Evolutionary conservation across 2,329 filamentous ascomycete genomes (phyloP), one percentile per base, ranked within the genome.

Genomic region (Aspergillus brasiliensis): DNA sequence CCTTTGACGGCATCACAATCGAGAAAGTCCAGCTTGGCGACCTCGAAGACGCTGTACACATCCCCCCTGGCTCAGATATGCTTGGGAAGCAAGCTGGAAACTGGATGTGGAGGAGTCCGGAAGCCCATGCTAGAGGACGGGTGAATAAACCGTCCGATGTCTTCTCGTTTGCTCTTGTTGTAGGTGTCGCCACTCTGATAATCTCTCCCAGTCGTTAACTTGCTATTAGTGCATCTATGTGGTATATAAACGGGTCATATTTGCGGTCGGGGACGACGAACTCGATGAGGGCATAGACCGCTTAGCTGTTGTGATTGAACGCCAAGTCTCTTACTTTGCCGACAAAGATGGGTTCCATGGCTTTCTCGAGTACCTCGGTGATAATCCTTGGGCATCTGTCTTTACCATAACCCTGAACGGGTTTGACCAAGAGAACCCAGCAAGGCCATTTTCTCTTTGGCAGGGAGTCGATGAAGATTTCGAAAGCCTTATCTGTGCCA

Each of bases 311-410:
- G 76, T 82, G 37, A 66, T 82, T 40, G 74, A 79, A 62, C 76
- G 77, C 21, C 80, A 82, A 62, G 74, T 82, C 13, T 83, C 80
- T 3, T 80, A 79, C 64, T 83, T 83, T 67, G 75, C 75, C 44
- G 76, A 82, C 62, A 69, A 71, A 68, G 68, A 80, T 4, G 73
- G 75, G 40, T 71, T 81, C 40, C 69, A 74, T 37, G 75, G 71
- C 19, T 72, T 82, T 57, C 64, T 83, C 38, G 70, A 74, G 51
- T 75, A 79, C 65, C 73, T 82, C 48, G 77, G 76, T 27, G 68
- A 75, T 21, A 78, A 75, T 62, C 77, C 75, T 17, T 81, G 75
- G 74, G 67, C 69, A 28, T 58, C 74, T 34, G 69, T 77, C 34
- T 74, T 81, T 46, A 68, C 73, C 51, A 71, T 75, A 40, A 72